Conservation (phyloP, 83 land plant genomes). For the Picea mariana region DNA sequence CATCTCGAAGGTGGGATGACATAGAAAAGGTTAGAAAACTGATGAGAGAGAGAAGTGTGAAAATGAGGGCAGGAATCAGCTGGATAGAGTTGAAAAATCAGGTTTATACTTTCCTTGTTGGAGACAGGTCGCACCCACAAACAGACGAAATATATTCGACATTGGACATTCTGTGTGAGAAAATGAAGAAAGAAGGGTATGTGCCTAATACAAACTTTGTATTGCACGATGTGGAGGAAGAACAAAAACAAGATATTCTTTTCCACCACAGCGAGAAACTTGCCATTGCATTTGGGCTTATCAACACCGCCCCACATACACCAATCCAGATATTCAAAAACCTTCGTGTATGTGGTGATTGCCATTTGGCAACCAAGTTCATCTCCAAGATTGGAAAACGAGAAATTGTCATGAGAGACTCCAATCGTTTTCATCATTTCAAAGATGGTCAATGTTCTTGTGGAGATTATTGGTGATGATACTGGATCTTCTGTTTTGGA, state of each 20-base stretch:
- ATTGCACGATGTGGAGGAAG: not conserved
- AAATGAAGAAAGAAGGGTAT: not conserved
- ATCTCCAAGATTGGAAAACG: not conserved
- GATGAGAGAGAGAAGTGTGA: not conserved
- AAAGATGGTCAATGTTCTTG: constrained; percentile 1
- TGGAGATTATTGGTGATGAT: constrained; percentile 5
- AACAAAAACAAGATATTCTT: not conserved
- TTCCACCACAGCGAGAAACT: not conserved
- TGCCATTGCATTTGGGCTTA: constrained; percentile 11
- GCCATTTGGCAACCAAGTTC: not conserved
- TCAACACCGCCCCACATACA: not conserved
- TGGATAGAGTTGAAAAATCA: not conserved
- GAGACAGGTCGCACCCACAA: not conserved
- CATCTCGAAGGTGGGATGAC: not conserved
- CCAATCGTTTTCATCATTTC: constrained; percentile 6
- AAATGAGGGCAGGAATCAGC: not conserved
- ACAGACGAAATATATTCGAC: not conserved
- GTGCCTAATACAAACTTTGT: not conserved
- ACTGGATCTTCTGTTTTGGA: too few species aligned
- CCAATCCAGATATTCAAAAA: not conserved
- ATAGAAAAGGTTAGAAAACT: not conserved
- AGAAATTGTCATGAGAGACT: constrained; percentile 3
- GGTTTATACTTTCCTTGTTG: not conserved
- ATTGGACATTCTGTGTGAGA: not conserved
- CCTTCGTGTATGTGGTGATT: constrained; percentile 9